Base-by-base conservation (phyloP, 768 basidiomycete genomes). In the Strobilomyces echinocephalus region DNA sequence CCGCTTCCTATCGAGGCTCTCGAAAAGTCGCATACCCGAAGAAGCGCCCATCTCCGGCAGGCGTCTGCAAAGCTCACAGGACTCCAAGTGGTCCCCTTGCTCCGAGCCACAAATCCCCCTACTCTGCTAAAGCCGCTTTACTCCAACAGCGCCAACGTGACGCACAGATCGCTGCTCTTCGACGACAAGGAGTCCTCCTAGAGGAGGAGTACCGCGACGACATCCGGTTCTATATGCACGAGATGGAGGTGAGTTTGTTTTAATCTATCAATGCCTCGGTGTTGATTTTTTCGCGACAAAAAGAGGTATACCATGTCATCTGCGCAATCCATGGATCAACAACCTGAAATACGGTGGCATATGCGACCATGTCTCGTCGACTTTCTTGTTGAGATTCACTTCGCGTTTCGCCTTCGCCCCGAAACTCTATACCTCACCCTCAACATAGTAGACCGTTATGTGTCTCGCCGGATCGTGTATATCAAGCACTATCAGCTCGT, bases 401-500 rank as follows among this genome's bases (percentile, higher is more conserved):
- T 95, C 68, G 93, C 92, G 57, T 95, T 97, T 76, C 89, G 94
- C 46, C 84, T 99, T 49, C 93, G 97, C 40, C 97, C 97, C 11
- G 97, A 99, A 76, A 98, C 97, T 7, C 83, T 99, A 59, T 98
- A 98, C 72, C 90, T 99, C 70, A 90, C 95, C 11, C 83, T 98
- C 72, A 98, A 98, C 77, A 97, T 99, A 67, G 87, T 98, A 72
- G 97, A 99, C 73, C 93, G 97, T 63, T 99, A 98, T 71, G 93
- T 98, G 28, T 98, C 97, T 46, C 94, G 97, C 61, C 91, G 97
- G 50, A 87, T 99, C 58, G 97, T 99, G 56, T 97, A 93, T 75
- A 92, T 92, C 77, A 98, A 95, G 72, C 97, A 99, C 74, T 98
- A 99, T 68, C 97, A 99, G 65, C 88, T 99, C 54, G 95, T 98